These are phyloP conservation scores for Patellifolia procumbens DNA, from an alignment of 179 eudicot genomes.

Conservation along the genomic window DNA sequence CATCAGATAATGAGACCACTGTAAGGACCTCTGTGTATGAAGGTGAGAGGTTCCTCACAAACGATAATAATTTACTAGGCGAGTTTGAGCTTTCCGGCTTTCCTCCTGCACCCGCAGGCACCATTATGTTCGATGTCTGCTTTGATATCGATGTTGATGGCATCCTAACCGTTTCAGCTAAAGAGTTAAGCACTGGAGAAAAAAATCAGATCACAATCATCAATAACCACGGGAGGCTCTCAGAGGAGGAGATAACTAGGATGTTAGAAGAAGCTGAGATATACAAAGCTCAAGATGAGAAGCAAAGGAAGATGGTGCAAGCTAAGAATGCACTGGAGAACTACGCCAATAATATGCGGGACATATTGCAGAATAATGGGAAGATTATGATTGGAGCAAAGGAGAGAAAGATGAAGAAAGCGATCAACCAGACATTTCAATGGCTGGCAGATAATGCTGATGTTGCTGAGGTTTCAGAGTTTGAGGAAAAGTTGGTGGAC, in stretches of 20 bases:
- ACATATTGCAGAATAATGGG: neutral
- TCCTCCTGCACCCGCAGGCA: neutral
- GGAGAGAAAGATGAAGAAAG: conserved; percentile 31
- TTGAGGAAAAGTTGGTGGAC: conserved; percentile 35
- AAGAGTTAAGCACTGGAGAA: neutral
- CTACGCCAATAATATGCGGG: neutral
- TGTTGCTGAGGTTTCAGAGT: conserved; percentile 20
- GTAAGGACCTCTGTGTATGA: neutral
- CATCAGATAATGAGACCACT: neutral
- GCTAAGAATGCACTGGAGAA: neutral
- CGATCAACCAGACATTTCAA: conserved; percentile 5
- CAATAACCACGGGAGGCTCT: neutral
- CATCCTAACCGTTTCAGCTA: neutral
- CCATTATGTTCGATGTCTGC: neutral
- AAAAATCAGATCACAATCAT: neutral
- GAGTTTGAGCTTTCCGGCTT: neutral
- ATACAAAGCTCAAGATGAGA: neutral
- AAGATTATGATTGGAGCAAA: conserved; percentile 12
- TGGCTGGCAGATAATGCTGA: conserved; percentile 12
- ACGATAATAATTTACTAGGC: neutral
- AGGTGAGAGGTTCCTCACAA: neutral
- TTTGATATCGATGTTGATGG: neutral
- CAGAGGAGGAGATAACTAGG: neutral
- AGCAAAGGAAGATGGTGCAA: neutral
- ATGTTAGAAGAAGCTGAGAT: neutral